phyloP scores from a whole-genome alignment of 1,139 yeast species.

The Wickerhamomyces sp. region DNA sequence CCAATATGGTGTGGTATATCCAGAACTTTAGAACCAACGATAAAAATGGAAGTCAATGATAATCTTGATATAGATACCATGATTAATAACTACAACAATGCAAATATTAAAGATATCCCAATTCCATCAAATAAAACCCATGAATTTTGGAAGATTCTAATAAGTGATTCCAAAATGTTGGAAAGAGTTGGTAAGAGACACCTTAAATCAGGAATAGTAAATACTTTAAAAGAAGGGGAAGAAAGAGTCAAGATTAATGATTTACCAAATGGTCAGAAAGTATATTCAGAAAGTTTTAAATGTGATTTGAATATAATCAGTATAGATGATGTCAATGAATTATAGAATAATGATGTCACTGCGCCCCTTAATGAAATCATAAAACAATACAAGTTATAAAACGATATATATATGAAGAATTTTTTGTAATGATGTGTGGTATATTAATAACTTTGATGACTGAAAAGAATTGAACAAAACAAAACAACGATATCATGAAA shows the following conservation, averaged over 20 bases:
- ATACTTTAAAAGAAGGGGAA: conserved; percentile 51
- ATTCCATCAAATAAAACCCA: conserved; percentile 7
- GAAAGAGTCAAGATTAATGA: conserved; percentile 67
- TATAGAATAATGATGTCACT: background rate
- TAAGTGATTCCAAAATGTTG: conserved; percentile 42
- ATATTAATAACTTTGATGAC: too few relatives aligned
- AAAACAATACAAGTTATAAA: too few relatives aligned
- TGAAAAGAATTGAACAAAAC: too few relatives aligned
- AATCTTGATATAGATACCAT: background rate
- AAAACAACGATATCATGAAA: too few relatives aligned
- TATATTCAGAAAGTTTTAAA: conserved; percentile 38
- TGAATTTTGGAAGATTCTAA: conserved; percentile 31
- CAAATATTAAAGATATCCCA: conserved; percentile 4
- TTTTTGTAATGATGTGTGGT: too few relatives aligned
- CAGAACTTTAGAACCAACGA: conserved; percentile 16
- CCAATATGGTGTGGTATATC: conserved; percentile 47
- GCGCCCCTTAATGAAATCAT: too few relatives aligned
- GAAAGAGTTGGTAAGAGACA: conserved; percentile 69
- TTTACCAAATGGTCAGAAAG: conserved; percentile 56
- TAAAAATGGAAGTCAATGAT: background rate
- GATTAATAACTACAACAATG: background rate
- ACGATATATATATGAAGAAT: too few relatives aligned
- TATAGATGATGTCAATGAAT: conserved; percentile 26
- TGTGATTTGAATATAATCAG: conserved; percentile 30
- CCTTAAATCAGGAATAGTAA: conserved; percentile 60